Percentiles rank a stretch among this genome's conserved stretches.
phyloP scores from a whole-genome alignment of 208 protist species.

The Trichomonas tenax region DNA sequence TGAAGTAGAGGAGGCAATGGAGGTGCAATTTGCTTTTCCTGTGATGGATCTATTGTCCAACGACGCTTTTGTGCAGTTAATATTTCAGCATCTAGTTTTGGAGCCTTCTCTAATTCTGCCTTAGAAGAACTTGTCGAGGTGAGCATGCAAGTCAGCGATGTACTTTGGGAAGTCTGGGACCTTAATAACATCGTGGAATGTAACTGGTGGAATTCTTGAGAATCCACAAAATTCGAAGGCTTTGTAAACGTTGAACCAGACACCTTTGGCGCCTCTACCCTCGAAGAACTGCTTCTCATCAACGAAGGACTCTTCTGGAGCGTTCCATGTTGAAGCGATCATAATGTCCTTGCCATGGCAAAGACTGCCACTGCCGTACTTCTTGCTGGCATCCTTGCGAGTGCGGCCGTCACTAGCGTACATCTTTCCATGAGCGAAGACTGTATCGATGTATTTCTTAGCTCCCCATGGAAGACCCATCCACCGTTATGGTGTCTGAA shows the following conservation, averaged over 20 bases:
- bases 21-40: too few species aligned
- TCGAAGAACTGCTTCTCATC: neutral
- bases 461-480: neutral
- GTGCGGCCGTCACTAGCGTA: neutral
- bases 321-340: neutral
- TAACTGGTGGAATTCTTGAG: neutral
- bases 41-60: too few species aligned
- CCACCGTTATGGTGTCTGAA: neutral
- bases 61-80: too few species aligned
- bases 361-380: neutral
- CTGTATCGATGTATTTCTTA: neutral
- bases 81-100: too few species aligned
- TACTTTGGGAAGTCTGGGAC: neutral
- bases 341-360: neutral
- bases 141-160: neutral
- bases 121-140: neutral
- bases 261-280: neutral
- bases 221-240: neutral
- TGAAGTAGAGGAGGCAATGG: too few species aligned
- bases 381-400: neutral
- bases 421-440: neutral
- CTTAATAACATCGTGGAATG: neutral
- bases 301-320: neutral
- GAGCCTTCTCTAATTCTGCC: too few species aligned
- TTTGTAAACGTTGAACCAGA: neutral